Percentiles rank a stretch among this genome's conserved stretches.
These are phyloP conservation scores for Sphagnum magellanicum DNA, from an alignment of 228 moss, liverwort and hornwort species.

Conservation along the genomic window DNA sequence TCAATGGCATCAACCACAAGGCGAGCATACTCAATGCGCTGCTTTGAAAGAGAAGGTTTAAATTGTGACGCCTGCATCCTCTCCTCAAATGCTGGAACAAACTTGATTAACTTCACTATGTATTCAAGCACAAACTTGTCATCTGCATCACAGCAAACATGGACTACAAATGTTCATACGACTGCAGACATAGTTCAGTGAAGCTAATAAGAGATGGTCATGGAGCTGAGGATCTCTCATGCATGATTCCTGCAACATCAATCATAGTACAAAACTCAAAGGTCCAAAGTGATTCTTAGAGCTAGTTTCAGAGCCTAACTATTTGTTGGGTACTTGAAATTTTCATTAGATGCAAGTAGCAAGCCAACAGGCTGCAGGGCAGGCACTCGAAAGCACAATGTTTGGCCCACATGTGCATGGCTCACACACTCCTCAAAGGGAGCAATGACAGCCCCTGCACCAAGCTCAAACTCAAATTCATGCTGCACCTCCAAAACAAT, in stretches of 20 bases:
- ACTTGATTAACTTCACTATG: slow-evolving; percentile 70
- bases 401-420: slow-evolving; percentile 65
- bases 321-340: slow-evolving; percentile 14
- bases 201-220: no score
- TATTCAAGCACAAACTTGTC: slow-evolving; percentile 40
- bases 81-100: slow-evolving; percentile 78
- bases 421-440: slow-evolving; percentile 60
- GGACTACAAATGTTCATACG: no score
- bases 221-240: no score
- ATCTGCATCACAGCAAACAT: slow-evolving; percentile 17
- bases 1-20: slow-evolving; percentile 63
- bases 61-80: slow-evolving; percentile 94
- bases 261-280: no score
- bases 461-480: slow-evolving; percentile 84
- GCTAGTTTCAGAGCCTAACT: slow-evolving; percentile 13
- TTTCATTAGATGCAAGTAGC: slow-evolving; percentile 36
- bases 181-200: no score
- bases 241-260: no score
- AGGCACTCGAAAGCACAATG: slow-evolving; percentile 37
- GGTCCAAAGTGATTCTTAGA: no score
- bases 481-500: slow-evolving; percentile 24
- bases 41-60: slow-evolving; percentile 94
- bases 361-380: slow-evolving; percentile 33
- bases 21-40: slow-evolving; percentile 80
- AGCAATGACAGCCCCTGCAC: slow-evolving; percentile 65